Evolutionary conservation across 2,329 filamentous ascomycete species (phyloP), one percentile per base, ranked within the genome.

Genomic region (Dryadomyces quercus-mongolicae): DNA sequence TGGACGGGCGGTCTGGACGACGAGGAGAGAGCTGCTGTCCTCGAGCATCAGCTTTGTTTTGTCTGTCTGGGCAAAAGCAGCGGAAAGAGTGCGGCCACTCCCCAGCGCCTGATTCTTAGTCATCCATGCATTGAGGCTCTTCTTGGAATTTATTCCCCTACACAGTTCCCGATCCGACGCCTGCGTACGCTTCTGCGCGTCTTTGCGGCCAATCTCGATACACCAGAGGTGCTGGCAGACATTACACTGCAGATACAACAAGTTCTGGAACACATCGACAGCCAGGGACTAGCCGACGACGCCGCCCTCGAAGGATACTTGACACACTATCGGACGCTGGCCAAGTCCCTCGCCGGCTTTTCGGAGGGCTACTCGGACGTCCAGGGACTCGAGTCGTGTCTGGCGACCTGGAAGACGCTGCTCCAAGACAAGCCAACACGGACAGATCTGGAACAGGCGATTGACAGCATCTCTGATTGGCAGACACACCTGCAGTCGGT

Each of bases 11-110:
- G 76, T 46, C 63, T 83, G 7, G 66, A 72, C 0, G 78, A 74
- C 47, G 58, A 64, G 6, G 77, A 78, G 65, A 77, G 75, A 56
- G 75, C 74, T 9, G 77, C 80, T 2, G 76, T 80, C 1, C 68
- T 85, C 18, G 81, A 86, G 58, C 77, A 85, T 60, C 70, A 82
- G 34, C 65, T 85, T 46, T 71, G 78, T 51, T 71, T 78, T 44
- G 71, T 74, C 48, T 63, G 71, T 20, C 65, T 70, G 4, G 63
- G 66, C 13, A 62, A 67, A 8, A 61, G 63, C 2, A 66, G 65
- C 7, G 64, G 63, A 5, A 34, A 34, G 31, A 18, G 36, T n/a
- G 36, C 34, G 2, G 10, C 2, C 38, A 12, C 36, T 44, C 57
- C 60, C 22, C 62, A 66, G 31, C 67, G 66, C 3, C 62, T 71